These are phyloP conservation scores for Macroventuria anomochaeta DNA, from an alignment of 2,329 filamentous ascomycete species.

Conservation along the genomic window DNA sequence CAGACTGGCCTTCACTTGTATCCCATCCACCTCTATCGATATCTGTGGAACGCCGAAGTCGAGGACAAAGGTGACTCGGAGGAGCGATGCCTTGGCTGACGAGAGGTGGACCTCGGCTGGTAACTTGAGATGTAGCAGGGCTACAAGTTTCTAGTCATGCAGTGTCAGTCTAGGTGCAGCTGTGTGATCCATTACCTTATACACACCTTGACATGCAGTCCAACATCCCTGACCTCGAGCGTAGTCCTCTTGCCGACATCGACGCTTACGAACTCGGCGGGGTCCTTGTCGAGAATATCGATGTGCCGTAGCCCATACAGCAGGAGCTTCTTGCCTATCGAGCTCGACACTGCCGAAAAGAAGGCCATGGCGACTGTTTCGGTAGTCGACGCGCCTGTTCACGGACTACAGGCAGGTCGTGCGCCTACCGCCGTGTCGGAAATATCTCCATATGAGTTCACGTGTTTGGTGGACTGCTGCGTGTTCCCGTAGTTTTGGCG, in stretches of 20 bases:
- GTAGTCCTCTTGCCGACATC: constrained; percentile 81
- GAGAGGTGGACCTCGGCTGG: constrained; percentile 74
- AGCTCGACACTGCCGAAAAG: constrained; percentile 72
- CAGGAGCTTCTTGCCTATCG: constrained; percentile 84
- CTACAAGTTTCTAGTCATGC: constrained; percentile 72
- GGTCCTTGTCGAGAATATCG: constrained; percentile 86
- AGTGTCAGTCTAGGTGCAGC: not conserved
- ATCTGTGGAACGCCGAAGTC: constrained; percentile 89
- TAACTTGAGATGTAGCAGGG: constrained; percentile 68
- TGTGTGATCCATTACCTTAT: not conserved
- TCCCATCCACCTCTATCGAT: constrained; percentile 78
- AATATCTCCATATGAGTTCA: constrained; percentile 38
- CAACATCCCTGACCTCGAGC: constrained; percentile 86
- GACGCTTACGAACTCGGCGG: constrained; percentile 85
- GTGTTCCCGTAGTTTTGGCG: constrained; percentile 12
- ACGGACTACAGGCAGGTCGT: constrained; percentile 29
- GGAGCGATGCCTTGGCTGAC: constrained; percentile 74
- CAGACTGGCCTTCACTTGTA: constrained; percentile 67
- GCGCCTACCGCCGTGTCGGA: constrained; percentile 37
- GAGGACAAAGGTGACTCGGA: constrained; percentile 84
- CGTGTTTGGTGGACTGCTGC: not conserved
- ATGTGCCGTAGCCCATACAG: constrained; percentile 83
- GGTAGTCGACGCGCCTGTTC: constrained; percentile 17
- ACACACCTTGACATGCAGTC: constrained; percentile 75
- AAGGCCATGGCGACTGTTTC: constrained; percentile 63